These are phyloP conservation scores for Eucalyptus virginea DNA, from an alignment of 345 rosid genomes.

Conservation along the genomic window DNA sequence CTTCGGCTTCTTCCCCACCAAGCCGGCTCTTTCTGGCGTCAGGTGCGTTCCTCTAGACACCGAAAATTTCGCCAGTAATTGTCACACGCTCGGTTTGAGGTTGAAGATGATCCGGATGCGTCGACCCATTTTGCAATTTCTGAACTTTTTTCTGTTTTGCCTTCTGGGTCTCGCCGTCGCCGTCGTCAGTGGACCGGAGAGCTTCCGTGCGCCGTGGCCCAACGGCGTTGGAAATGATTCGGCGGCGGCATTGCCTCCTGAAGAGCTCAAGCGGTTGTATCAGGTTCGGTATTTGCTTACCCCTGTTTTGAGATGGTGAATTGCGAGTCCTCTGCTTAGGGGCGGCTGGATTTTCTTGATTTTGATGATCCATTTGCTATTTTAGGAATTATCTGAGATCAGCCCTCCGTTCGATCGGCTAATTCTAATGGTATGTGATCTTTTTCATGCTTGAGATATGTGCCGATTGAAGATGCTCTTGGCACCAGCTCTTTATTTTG, in stretches of 20 bases:
- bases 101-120: background rate
- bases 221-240: constrained; percentile 7
- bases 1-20: constrained; percentile 84
- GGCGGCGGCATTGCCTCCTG: constrained; percentile 19
- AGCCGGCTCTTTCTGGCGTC: constrained; percentile 76
- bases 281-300: constrained; percentile 22
- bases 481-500: background rate
- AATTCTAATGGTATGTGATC: constrained; percentile 55
- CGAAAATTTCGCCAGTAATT: background rate
- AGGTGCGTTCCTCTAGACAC: constrained; percentile 22
- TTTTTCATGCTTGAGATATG: background rate
- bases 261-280: constrained; percentile 39
- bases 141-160: background rate
- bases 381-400: constrained; percentile 69
- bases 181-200: constrained; percentile 49
- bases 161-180: background rate
- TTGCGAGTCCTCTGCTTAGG: background rate
- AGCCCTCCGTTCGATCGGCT: constrained; percentile 55
- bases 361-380: background rate
- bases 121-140: background rate
- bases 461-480: background rate
- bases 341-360: background rate
- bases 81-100: background rate
- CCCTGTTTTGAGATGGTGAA: background rate
- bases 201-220: constrained; percentile 31